A percentile compares a stretch with the other conserved stretches of the same genome.
Evolutionary conservation across 2,329 filamentous ascomycete species (phyloP).

Genomic region (Penicillium freii): DNA sequence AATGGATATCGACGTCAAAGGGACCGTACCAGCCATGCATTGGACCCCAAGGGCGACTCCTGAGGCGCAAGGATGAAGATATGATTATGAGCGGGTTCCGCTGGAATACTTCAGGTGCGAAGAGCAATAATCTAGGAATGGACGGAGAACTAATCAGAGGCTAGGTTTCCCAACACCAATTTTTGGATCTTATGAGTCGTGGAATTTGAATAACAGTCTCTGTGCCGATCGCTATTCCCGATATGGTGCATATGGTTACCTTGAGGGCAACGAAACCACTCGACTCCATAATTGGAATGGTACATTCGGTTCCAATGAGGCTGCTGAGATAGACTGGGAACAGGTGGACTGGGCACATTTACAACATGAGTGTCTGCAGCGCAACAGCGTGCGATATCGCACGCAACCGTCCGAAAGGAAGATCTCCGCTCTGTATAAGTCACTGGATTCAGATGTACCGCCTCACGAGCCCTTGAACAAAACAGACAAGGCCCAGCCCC

Average conservation of each 20-base stretch:
- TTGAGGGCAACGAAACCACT: background rate
- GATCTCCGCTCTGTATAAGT: constrained; percentile 6
- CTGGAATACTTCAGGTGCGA: constrained; percentile 9
- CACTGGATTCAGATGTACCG: background rate
- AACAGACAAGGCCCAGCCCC: constrained; percentile 32
- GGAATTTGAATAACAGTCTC: constrained; percentile 9
- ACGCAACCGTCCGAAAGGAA: constrained; percentile 29
- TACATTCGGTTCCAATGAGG: constrained; percentile 6
- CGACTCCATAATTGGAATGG: background rate
- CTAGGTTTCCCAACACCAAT: constrained; percentile 12
- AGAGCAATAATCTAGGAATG: background rate
- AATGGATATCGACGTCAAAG: constrained; percentile 3
- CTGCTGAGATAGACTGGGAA: constrained; percentile 51
- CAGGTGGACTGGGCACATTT: constrained; percentile 67
- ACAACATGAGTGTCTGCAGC: constrained; percentile 63
- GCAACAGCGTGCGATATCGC: constrained; percentile 54
- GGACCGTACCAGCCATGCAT: constrained; percentile 5
- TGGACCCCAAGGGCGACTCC: constrained; percentile 3
- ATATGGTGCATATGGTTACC: constrained; percentile 15
- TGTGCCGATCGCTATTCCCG: constrained; percentile 13
- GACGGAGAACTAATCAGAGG: background rate
- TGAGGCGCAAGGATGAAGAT: constrained; percentile 6
- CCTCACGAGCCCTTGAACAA: background rate
- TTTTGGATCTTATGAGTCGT: constrained; percentile 16
- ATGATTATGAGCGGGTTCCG: constrained; percentile 10